Percentiles rank a stretch among this genome's conserved stretches.
Conservation (phyloP, 192 early-diverging fungal genomes). For the Coemansia asiatica region DNA sequence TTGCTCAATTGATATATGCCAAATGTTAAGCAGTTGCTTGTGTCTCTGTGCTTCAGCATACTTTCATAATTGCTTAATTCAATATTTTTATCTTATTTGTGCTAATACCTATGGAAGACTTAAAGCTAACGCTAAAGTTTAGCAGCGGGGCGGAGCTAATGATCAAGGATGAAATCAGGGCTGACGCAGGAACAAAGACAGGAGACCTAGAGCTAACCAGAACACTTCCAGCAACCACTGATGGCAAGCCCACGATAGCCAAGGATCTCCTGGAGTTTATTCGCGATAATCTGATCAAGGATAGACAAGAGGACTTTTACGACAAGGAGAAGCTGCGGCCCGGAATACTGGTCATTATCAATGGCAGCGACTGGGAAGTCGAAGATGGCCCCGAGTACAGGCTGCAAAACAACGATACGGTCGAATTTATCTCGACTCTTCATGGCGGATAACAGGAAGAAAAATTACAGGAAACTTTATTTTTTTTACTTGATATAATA, state of each 20-base stretch:
- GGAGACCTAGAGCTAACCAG: slow-evolving; percentile 44
- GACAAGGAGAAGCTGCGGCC: slow-evolving; percentile 82
- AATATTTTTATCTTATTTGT: too few species aligned
- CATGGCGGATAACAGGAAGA: slow-evolving; percentile 78
- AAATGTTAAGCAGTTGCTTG: too few species aligned
- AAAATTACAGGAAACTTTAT: neutral
- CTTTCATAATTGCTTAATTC: too few species aligned
- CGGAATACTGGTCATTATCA: slow-evolving; percentile 93
- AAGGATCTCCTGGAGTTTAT: slow-evolving; percentile 72
- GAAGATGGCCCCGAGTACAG: slow-evolving; percentile 83
- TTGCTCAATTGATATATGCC: too few species aligned
- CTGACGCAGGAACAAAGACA: neutral
- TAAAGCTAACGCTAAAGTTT: slow-evolving; percentile 29
- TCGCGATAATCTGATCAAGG: slow-evolving; percentile 67
- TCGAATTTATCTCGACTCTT: slow-evolving; percentile 96
- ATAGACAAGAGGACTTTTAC: slow-evolving; percentile 83
- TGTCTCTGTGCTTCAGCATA: too few species aligned
- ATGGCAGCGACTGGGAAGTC: slow-evolving; percentile 95
- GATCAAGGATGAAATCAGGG: slow-evolving; percentile 69
- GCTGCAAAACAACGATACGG: slow-evolving; percentile 72
- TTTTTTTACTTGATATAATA: neutral
- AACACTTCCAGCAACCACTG: slow-evolving; percentile 22
- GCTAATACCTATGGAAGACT: neutral
- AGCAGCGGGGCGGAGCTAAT: slow-evolving; percentile 93
- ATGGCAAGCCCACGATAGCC: slow-evolving; percentile 55